phyloP scores from a whole-genome alignment of 306 rosid genomes.

The Medicago truncatula region MtrunA17r5.0-ANR NC_053046.1:38121001-38121500 shows the following conservation, averaged over 20 bases:
- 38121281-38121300: neutral
- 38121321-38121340: neutral
- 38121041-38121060: neutral
- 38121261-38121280: neutral
- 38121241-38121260: neutral
- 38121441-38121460: slow-evolving; percentile 11
- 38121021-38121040: slow-evolving; percentile 1
- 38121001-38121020: slow-evolving; percentile 29
- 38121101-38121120: neutral
- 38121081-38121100: neutral
- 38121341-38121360: slow-evolving; percentile 7
- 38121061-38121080: neutral
- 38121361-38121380: neutral
- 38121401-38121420: slow-evolving; percentile 21
- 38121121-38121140: neutral
- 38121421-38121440: slow-evolving; percentile 16
- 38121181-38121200: neutral
- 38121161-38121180: neutral
- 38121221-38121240: neutral
- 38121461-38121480: neutral
- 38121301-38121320: neutral
- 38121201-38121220: neutral
- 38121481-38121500: neutral
- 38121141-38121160: neutral
- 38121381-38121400: neutral